Percentiles rank a stretch among this genome's conserved stretches.
These are phyloP conservation scores for Strobilomyces dryophilus DNA, from an alignment of 768 basidiomycete species.

Conservation along the genomic window DNA sequence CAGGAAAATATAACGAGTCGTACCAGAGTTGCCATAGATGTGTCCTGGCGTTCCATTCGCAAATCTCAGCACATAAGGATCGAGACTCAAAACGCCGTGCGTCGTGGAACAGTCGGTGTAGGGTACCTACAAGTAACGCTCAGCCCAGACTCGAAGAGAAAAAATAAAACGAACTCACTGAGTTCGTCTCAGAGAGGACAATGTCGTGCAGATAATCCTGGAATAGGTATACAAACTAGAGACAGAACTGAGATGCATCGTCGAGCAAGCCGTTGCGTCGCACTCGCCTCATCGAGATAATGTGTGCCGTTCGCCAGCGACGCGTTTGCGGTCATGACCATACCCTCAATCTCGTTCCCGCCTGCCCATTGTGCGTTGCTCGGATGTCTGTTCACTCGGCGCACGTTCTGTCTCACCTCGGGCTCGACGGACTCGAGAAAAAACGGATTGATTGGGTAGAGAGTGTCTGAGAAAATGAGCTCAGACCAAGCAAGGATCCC, in stretches of 20 bases:
- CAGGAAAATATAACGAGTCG: conserved; percentile 2
- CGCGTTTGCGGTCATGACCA: conserved; percentile 19
- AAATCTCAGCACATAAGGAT: conserved; percentile 50
- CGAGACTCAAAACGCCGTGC: conserved; percentile 50
- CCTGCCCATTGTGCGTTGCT: conserved; percentile 59
- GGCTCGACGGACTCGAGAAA: conserved; percentile 47
- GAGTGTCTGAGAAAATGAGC: conserved; percentile 39
- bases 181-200: conserved; percentile 43
- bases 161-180: conserved; percentile 29
- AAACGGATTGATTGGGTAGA: conserved; percentile 54
- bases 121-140: conserved; percentile 35
- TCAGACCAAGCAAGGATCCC: conserved; percentile 62
- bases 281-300: conserved; percentile 41
- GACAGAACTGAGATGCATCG: neutral
- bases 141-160: neutral
- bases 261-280: neutral
- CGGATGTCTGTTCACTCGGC: conserved; percentile 51
- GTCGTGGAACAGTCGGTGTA: conserved; percentile 62
- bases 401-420: conserved; percentile 46
- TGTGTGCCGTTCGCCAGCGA: neutral
- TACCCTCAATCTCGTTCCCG: conserved; percentile 44
- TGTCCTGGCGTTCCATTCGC: conserved; percentile 46
- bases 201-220: conserved; percentile 48
- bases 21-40: conserved; percentile 55
- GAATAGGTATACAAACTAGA: conserved; percentile 47